Base-by-base conservation (phyloP, 2,329 filamentous ascomycete species). In the Apiospora malaysiana region DNA sequence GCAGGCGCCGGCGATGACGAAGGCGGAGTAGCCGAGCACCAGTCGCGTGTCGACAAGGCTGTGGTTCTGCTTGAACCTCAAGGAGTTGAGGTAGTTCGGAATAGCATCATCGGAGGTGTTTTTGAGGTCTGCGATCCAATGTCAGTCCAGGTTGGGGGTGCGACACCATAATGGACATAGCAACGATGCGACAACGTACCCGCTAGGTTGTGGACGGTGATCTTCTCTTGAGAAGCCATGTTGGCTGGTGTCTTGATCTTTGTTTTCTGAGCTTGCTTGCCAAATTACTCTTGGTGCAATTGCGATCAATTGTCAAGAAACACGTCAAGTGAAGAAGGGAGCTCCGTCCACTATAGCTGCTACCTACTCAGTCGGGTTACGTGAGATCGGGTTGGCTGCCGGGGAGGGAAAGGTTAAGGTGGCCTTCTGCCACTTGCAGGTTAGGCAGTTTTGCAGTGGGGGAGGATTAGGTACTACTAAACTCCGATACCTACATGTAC, bases 71-170 rank as follows among this genome's bases (percentile, higher is more conserved):
- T 85, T 88, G 86, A 98, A 98, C 75, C 87, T 91, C 80, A 98
- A 90, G 43, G 91, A 93, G 83, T 94, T 95, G 74, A 99, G 91
- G 85, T 98, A 98, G 83, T 96, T 94, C 71, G 93, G 91, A 72
- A 99, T 91, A 71, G 95, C 94, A 83, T 99, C 96, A 84, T 99
- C 96, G 75, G 93, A 94, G 49, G 95, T 97, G 85, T 96, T 97
- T 83, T 98, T 98, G 74, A 99, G 92, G 81, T 98, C 96, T 97
- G 18, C 80, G 27, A 27, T 40, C 27, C 72, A 27, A 68, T 68
- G 65, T 68, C 40, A 68, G 45, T 51, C 25, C 56, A 32, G 40
- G 47, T 40, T 9, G 56, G 56, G 32, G 4, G 40, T 40, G 56
- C 56, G 10, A 45, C 51, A 45, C 51, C 32, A 40, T 9, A n/a